phyloP scores from a whole-genome alignment of 2,329 filamentous ascomycete genomes.

The Colletotrichum neosansevieriae region DNA sequence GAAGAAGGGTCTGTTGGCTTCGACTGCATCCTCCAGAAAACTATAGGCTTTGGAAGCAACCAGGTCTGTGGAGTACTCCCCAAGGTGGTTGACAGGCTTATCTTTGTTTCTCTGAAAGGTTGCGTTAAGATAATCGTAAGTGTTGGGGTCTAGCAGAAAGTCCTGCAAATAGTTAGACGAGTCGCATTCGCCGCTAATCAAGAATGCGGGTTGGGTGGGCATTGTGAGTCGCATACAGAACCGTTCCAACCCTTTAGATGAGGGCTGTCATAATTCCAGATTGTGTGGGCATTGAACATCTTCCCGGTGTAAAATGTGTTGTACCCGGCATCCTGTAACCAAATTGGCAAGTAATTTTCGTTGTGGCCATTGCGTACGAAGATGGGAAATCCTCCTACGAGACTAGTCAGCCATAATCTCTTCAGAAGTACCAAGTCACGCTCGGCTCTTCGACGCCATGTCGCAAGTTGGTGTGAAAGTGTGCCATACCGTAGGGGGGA shows the following conservation, averaged over 20 bases:
- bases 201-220: background rate
- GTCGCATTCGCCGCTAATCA: too few relatives aligned
- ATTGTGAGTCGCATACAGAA: conserved; percentile 48
- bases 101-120: conserved; percentile 72
- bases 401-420: conserved; percentile 35
- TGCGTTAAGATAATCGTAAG: conserved; percentile 76
- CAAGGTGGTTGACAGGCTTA: conserved; percentile 54
- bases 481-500: conserved; percentile 67
- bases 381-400: conserved; percentile 58
- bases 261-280: conserved; percentile 63
- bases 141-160: conserved; percentile 74
- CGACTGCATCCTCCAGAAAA: conserved; percentile 71
- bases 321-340: conserved; percentile 64
- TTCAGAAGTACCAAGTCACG: too few relatives aligned
- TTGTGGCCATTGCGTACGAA: conserved; percentile 64
- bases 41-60: conserved; percentile 69
- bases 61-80: conserved; percentile 64
- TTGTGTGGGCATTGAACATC: conserved; percentile 64
- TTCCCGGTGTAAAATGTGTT: conserved; percentile 68
- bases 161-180: conserved; percentile 40
- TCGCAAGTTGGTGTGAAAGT: background rate
- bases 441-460: too few relatives aligned
- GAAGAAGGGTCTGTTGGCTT: conserved; percentile 66
- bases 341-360: conserved; percentile 62
- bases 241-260: conserved; percentile 67